Percentiles rank a stretch among this genome's conserved stretches.
These are phyloP conservation scores for Nakazawaea laoshanensis DNA, from an alignment of 805 yeast genomes.

Conservation along the genomic window DNA sequence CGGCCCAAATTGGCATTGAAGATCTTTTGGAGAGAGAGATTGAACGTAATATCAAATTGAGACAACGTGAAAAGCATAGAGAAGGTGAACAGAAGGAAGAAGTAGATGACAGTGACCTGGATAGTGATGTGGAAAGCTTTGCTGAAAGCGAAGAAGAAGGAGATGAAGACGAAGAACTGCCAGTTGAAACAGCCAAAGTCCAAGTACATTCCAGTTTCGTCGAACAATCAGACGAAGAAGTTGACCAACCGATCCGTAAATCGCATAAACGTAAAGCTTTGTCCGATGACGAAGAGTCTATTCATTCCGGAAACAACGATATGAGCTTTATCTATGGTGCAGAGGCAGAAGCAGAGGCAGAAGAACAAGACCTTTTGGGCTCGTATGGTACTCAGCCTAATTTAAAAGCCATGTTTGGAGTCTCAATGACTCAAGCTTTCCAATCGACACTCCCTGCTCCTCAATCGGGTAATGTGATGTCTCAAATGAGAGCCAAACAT, in stretches of 20 bases:
- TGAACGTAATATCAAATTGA: slow-evolving; percentile 11
- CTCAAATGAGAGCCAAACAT: slow-evolving; percentile 9
- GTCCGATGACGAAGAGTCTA: slow-evolving; percentile 13
- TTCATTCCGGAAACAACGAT: slow-evolving; percentile 2
- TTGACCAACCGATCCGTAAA: slow-evolving; percentile 5
- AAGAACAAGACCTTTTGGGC: slow-evolving; percentile 14
- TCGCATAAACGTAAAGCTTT: slow-evolving; percentile 1
- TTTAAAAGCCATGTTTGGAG: slow-evolving; percentile 9
- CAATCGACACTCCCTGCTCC: slow-evolving; percentile 6
- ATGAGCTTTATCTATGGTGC: slow-evolving; percentile 7
- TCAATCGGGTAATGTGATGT: slow-evolving; percentile 4
- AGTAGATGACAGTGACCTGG: slow-evolving; percentile 2
- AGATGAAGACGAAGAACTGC: slow-evolving; percentile 12
- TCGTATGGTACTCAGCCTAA: slow-evolving; percentile 8
- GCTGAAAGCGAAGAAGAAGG: slow-evolving; percentile 10
- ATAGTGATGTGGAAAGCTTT: slow-evolving; percentile 5
- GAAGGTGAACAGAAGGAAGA: slow-evolving; percentile 9
- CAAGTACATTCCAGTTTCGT: slow-evolving; percentile 12
- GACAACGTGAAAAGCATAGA: too few relatives aligned
- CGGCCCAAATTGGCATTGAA: slow-evolving; percentile 12
- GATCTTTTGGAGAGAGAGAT: slow-evolving; percentile 18
- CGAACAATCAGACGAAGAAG: slow-evolving; percentile 8
- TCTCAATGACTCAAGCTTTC: slow-evolving; percentile 8
- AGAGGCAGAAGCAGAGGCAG: slow-evolving; percentile 10
- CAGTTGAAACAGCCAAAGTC: slow-evolving; percentile 16